Evolutionary conservation across 2,329 filamentous ascomycete genomes (phyloP), one percentile per base, ranked within the genome.

Genomic region (Pestalotiopsis sp.): DNA sequence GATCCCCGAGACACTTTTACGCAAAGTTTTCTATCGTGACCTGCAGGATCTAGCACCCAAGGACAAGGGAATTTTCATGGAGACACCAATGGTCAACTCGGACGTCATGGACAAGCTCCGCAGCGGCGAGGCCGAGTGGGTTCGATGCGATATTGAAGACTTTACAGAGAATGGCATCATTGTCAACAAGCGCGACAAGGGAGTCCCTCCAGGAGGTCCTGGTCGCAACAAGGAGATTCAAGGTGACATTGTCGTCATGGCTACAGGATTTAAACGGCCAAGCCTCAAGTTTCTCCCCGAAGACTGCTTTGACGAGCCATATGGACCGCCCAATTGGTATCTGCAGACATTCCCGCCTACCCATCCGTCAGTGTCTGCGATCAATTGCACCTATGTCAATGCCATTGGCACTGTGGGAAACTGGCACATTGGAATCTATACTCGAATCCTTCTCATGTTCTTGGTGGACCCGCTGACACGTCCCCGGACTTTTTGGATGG

Each of bases 391-490:
- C 0, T 97, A 94, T 72, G 83, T 94, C 67, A 89, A 91, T 66
- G 93, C 90, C 3, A 94, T 96, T 67, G 93, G 92, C 0, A 92
- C 91, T 0, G 92, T 96, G 1, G 92, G 93, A 0, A 94, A 96
- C 78, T 95, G 92, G 86, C 93, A 97, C 74, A 95, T 97, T 59
- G 94, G 93, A 4, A 95, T 97, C 73, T 97, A 96, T 81, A 97
- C 93, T 0, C 86, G 94, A 4, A 91, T 97, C 70, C 82, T 97
- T 6, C 86, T 97, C 72, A 95, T 96, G 92, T 96, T 96, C 76
- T 84, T 97, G 66, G 85, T 91, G 14, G 93, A 97, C 74, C 93
- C 93, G 0, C 81, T 95, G 24, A 90, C 92, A 0, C 86, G 92
- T 0, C 93, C 94, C 0, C 86, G 85, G 2, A 84, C 89, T 4